Percentiles rank a stretch among this genome's conserved stretches.
These are phyloP conservation scores for Talaromyces sp. DNA, from an alignment of 2,329 filamentous ascomycete genomes.

Conservation along the genomic window DNA sequence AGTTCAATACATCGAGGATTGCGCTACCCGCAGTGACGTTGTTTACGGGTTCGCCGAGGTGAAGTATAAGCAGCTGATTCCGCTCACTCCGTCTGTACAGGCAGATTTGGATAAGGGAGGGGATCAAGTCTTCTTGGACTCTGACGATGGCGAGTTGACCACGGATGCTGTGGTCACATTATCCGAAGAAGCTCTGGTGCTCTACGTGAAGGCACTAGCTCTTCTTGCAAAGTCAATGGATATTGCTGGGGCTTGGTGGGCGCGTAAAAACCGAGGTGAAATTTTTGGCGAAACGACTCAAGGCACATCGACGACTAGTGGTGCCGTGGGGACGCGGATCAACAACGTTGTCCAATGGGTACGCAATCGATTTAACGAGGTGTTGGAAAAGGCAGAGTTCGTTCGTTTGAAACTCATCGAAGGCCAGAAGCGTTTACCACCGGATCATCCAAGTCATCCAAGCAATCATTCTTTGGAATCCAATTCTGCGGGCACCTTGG, in stretches of 20 bases:
- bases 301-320: conserved; percentile 39
- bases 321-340: conserved; percentile 63
- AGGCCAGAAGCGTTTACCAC: conserved; percentile 75
- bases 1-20: conserved; percentile 80
- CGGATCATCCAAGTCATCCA: conserved; percentile 81
- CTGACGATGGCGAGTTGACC: conserved; percentile 73
- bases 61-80: conserved; percentile 96
- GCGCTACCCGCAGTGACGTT: conserved; percentile 87
- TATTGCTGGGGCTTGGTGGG: conserved; percentile 89
- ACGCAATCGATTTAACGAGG: conserved; percentile 89
- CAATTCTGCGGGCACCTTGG: conserved; percentile 52
- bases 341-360: conserved; percentile 96
- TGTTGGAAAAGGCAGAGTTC: conserved; percentile 90
- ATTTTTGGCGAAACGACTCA: conserved; percentile 43
- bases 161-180: conserved; percentile 78
- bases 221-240: conserved; percentile 93
- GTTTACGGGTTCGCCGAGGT: conserved; percentile 98
- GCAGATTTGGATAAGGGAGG: conserved; percentile 29
- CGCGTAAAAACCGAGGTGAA: conserved; percentile 66
- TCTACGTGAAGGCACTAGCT: conserved; percentile 91
- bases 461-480: conserved; percentile 64
- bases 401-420: conserved; percentile 84
- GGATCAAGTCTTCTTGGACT: conserved; percentile 37
- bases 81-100: conserved; percentile 66
- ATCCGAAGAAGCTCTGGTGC: conserved; percentile 87